A percentile compares a stretch with the other conserved stretches of the same genome.
Evolutionary conservation across 768 basidiomycete genomes (phyloP).

Genomic region (Trametes gibbosa): DNA sequence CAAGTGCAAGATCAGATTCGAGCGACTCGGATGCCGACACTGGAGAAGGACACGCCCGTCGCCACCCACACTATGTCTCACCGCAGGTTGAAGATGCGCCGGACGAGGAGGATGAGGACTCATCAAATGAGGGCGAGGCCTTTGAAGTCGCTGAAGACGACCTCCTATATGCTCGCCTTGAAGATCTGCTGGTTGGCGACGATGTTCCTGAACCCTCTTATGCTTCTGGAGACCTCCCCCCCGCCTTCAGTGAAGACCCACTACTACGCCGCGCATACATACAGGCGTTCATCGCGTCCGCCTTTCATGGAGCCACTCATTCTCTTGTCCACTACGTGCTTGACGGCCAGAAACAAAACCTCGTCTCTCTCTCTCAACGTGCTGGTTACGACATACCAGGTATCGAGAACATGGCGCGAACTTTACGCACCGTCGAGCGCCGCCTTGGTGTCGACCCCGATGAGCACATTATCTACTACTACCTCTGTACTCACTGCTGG

Average conservation of each 20-base stretch:
- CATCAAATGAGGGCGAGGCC: neutral
- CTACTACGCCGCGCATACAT: conserved; percentile 25
- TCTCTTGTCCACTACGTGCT: neutral
- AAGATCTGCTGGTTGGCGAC: neutral
- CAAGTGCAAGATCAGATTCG: too few relatives aligned
- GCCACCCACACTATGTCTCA: too few relatives aligned
- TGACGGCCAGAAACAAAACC: conserved; percentile 6
- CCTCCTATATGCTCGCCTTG: neutral
- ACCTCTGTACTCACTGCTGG: neutral
- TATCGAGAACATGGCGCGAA: neutral
- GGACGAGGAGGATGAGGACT: neutral
- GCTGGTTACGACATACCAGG: neutral
- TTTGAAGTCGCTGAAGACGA: neutral
- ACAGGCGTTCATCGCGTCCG: conserved; percentile 17
- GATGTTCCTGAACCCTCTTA: neutral
- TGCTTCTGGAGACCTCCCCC: neutral
- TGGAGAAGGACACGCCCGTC: too few relatives aligned
- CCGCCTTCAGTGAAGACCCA: conserved; percentile 28
- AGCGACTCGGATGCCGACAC: too few relatives aligned
- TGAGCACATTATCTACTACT: neutral
- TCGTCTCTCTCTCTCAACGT: neutral
- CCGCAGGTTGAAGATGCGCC: too few relatives aligned
- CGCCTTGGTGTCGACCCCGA: neutral
- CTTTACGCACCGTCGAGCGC: neutral
- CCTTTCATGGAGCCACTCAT: conserved; percentile 23